phyloP scores from a whole-genome alignment of 106 monocot species.

The Cymbidium sinense region DNA sequence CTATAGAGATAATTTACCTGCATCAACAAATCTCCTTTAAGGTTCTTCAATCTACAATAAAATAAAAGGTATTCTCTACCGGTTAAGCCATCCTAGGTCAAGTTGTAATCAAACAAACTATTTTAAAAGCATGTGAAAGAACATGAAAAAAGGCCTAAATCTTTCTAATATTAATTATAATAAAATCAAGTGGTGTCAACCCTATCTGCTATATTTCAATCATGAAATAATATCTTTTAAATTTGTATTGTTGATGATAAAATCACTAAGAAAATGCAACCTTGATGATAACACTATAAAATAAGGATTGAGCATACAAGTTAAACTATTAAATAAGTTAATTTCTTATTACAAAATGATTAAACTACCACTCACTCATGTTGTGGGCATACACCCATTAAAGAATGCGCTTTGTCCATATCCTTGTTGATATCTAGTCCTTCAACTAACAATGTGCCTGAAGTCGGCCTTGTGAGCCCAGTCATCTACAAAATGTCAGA shows the following conservation, averaged over 20 bases:
- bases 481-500: slow-evolving; percentile 27
- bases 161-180: neutral
- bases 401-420: slow-evolving; percentile 35
- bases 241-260: neutral
- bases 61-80: slow-evolving; percentile 38
- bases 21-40: slow-evolving; percentile 32
- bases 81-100: slow-evolving; percentile 31
- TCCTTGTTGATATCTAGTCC: slow-evolving; percentile 27
- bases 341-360: neutral
- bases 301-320: too few species aligned
- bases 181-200: neutral
- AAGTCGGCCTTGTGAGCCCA: slow-evolving; percentile 28
- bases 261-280: neutral
- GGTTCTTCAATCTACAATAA: slow-evolving; percentile 52
- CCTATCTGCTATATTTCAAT: neutral
- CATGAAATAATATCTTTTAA: neutral
- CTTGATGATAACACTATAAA: neutral
- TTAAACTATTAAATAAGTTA: neutral
- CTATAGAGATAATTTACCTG: slow-evolving; percentile 8
- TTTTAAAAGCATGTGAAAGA: neutral
- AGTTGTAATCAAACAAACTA: slow-evolving; percentile 11
- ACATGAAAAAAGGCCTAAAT: neutral
- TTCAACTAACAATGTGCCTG: slow-evolving; percentile 28
- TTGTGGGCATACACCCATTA: slow-evolving; percentile 51
- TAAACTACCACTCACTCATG: slow-evolving; percentile 30